Evolutionary conservation across 2,329 filamentous ascomycete species (phyloP).

Genomic region (Zasmidium angulare): DNA sequence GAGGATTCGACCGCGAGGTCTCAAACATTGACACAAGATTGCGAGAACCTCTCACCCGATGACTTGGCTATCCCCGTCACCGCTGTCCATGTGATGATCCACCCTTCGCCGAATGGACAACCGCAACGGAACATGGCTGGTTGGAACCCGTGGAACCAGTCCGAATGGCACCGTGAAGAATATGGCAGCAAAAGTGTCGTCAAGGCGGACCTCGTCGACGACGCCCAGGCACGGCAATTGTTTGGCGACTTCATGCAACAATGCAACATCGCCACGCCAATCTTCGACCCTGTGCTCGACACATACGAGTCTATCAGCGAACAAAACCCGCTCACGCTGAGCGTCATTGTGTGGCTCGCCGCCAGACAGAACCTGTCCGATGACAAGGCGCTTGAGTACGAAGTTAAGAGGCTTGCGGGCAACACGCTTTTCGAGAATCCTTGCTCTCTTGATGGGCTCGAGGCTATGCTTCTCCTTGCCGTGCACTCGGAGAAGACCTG

Average conservation of each 20-base stretch:
- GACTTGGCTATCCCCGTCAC: too few species aligned
- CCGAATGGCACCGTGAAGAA: too few species aligned
- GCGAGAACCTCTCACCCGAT: too few species aligned
- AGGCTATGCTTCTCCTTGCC: not conserved
- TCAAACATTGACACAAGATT: too few species aligned
- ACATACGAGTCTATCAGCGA: not conserved
- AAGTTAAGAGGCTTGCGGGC: not conserved
- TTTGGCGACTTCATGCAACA: not conserved
- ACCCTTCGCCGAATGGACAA: too few species aligned
- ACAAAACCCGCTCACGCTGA: not conserved
- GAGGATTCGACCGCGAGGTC: too few species aligned
- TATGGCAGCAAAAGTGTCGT: slow-evolving; percentile 11
- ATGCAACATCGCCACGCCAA: not conserved
- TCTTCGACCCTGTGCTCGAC: not conserved
- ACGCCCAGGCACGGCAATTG: not conserved
- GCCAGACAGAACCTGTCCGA: not conserved
- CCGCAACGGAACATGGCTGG: too few species aligned
- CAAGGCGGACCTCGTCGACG: not conserved
- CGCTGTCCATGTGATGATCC: too few species aligned
- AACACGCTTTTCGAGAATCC: not conserved
- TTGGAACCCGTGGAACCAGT: too few species aligned
- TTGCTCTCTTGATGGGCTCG: not conserved
- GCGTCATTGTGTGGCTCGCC: not conserved
- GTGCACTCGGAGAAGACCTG: not conserved
- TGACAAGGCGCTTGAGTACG: not conserved